Evolutionary conservation across 164 flowering plant species (phyloP).

Genomic region (Dillenia turbinata): DNA sequence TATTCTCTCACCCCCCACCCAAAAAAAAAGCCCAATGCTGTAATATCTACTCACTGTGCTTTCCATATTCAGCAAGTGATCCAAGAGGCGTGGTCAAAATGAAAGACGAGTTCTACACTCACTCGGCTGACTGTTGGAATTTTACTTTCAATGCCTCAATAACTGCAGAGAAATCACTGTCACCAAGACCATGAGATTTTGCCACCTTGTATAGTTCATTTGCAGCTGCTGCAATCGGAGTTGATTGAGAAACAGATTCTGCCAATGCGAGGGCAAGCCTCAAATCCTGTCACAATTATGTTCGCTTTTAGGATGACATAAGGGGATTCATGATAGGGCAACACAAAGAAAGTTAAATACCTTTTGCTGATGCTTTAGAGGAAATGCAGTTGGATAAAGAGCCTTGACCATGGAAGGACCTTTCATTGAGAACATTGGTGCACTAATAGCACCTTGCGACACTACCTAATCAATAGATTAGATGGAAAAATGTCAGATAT

Average conservation of each 20-base stretch:
- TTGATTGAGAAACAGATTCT: slow-evolving; percentile 73
- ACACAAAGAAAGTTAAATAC: slow-evolving; percentile 26
- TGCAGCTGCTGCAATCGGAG: slow-evolving; percentile 92
- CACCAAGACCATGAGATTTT: slow-evolving; percentile 70
- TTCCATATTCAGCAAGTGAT: too few relatives aligned
- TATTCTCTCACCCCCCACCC: too few relatives aligned
- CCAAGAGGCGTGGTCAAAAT: too few relatives aligned
- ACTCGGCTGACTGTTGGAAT: slow-evolving; percentile 9
- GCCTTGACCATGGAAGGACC: slow-evolving; percentile 90
- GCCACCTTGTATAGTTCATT: slow-evolving; percentile 93
- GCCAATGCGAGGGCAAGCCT: slow-evolving; percentile 37
- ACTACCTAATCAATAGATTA: slow-evolving; percentile 50
- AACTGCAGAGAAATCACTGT: slow-evolving; percentile 87
- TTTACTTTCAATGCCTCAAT: slow-evolving; percentile 73
- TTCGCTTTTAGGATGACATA: neutral
- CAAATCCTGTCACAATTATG: slow-evolving; percentile 52
- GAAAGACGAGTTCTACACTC: too few relatives aligned
- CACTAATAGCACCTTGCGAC: slow-evolving; percentile 89
- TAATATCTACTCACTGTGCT: too few relatives aligned
- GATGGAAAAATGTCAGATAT: neutral
- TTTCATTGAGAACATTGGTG: slow-evolving; percentile 88
- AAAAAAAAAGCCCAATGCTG: too few relatives aligned
- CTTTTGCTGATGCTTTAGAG: slow-evolving; percentile 96
- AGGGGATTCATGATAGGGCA: neutral
- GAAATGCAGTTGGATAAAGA: slow-evolving; percentile 83